These are phyloP conservation scores for Apiotrichum laibachii DNA, from an alignment of 1,284 basidiomycete genomes.

Conservation along the genomic window DNA sequence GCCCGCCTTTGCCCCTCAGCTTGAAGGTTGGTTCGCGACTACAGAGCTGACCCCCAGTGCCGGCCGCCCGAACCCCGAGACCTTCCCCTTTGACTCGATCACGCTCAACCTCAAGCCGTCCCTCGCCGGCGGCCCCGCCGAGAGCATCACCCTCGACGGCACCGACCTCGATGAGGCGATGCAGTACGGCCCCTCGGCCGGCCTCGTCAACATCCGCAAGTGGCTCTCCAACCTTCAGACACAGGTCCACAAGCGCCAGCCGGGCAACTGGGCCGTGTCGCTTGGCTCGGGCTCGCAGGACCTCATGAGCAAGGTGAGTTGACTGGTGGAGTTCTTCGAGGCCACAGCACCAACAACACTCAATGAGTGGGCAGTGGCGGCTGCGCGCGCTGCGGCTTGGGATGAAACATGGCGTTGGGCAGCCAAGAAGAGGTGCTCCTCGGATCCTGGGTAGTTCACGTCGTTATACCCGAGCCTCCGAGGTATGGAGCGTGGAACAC, in stretches of 20 bases:
- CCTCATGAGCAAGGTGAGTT: slow-evolving; percentile 72
- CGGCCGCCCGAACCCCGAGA: slow-evolving; percentile 73
- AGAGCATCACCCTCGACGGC: slow-evolving; percentile 56
- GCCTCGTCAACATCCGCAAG: slow-evolving; percentile 61
- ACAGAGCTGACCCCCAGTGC: slow-evolving; percentile 47
- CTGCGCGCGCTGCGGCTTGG: too few species aligned
- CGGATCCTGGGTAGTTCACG: too few species aligned
- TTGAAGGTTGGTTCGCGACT: too few species aligned
- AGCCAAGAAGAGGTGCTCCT: too few species aligned
- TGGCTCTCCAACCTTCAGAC: slow-evolving; percentile 70
- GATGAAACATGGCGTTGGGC: too few species aligned
- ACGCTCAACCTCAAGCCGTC: slow-evolving; percentile 56
- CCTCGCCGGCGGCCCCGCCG: slow-evolving; percentile 54
- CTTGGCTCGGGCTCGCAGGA: slow-evolving; percentile 85
- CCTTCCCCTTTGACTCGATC: slow-evolving; percentile 82
- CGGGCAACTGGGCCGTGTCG: slow-evolving; percentile 66
- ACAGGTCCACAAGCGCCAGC: slow-evolving; percentile 57
- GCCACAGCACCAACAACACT: too few species aligned
- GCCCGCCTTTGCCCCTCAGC: background rate
- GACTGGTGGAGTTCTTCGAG: too few species aligned
- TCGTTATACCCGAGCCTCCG: too few species aligned
- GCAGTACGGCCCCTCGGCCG: slow-evolving; percentile 76
- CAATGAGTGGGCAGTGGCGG: too few species aligned
- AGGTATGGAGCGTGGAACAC: too few species aligned
- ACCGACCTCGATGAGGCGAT: slow-evolving; percentile 62